Conservation (phyloP, 306 rosid genomes). For the Castanea crenata region DNA sequence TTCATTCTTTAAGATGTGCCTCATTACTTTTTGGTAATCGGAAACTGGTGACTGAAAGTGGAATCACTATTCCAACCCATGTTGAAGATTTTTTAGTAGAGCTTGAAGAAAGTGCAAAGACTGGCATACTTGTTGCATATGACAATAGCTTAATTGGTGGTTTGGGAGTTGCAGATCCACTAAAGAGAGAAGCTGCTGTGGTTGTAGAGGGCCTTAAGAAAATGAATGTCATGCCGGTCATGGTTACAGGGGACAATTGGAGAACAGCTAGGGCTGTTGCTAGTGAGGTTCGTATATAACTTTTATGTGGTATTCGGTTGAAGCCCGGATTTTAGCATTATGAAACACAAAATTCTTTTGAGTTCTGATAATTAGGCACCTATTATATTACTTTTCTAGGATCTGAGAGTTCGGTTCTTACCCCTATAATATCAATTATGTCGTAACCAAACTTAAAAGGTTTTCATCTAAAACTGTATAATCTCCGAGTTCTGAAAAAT, state of each 20-base stretch:
- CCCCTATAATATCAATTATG: too few species aligned
- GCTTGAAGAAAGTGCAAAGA: constrained; percentile 84
- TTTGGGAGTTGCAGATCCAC: constrained; percentile 90
- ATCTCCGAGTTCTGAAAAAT: neutral
- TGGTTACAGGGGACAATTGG: constrained; percentile 99
- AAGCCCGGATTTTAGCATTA: neutral
- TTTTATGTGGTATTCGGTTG: constrained; percentile 15
- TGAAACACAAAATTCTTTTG: neutral
- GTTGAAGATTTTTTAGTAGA: constrained; percentile 73
- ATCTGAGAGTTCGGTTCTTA: constrained; percentile 26
- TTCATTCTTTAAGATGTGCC: neutral
- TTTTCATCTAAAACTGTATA: too few species aligned
- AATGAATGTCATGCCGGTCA: constrained; percentile 84
- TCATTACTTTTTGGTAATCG: constrained; percentile 62
- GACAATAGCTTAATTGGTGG: constrained; percentile 63
- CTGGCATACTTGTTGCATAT: constrained; percentile 80
- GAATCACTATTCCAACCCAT: constrained; percentile 59
- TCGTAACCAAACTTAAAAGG: too few species aligned
- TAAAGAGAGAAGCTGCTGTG: constrained; percentile 90
- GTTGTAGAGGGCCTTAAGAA: constrained; percentile 83
- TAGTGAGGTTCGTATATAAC: constrained; percentile 62
- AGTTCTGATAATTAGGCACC: constrained; percentile 16
- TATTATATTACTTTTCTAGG: neutral
- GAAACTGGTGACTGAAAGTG: constrained; percentile 72
- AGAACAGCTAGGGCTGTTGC: constrained; percentile 89